Evolutionary conservation across 1,139 yeast species (phyloP), one percentile per base, ranked within the genome.

Genomic region (Eremothecium coryli): DNA sequence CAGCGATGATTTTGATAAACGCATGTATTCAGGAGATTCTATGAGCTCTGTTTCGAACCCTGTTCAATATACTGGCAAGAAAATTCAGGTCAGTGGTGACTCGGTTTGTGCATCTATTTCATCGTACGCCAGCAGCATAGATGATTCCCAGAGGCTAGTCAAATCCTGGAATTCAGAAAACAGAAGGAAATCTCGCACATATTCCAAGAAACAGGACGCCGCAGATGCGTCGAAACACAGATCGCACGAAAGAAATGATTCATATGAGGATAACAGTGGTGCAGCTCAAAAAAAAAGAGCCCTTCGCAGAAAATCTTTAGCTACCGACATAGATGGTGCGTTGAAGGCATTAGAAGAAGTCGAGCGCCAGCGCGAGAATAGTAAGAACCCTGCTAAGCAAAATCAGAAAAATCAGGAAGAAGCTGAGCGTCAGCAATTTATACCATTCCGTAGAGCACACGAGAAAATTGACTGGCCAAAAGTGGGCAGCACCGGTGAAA

Each of bases 161-260:
- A 53, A 54, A 37, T 55, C 60, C 3, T 55, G 60, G 60, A 55
- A 55, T 32, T 54, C 58, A 7, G 41, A 48, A 4, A 51, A 53
- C 36, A 50, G 57, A 42, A 48, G 58, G 13, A 55, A 53, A 38
- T 55, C 59, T 5, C 45, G 53, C 17, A 46, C 23, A 32, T 46
- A 14, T 40, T 40, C n/a, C 38, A 36, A 25, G 28, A 38, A 14
- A 23, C 29, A 16, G 24, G 12, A 23, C 5, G 13, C 31, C 18
- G 21, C 22, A 5, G 11, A 22, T n/a, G 11, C 14, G n/a, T 24
- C 12, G 15, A 20, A 20, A 5, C 28, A 25, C 14, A 23, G 24
- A 12, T 23, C 35, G 9, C 22, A 37, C 5, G 33, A 31, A 26
- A 31, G 29, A 22, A 29, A 33, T 22, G 38, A 36, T 17, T 22